phyloP scores from a whole-genome alignment of 75 land plant genomes.

The Pinus taeda region DNA sequence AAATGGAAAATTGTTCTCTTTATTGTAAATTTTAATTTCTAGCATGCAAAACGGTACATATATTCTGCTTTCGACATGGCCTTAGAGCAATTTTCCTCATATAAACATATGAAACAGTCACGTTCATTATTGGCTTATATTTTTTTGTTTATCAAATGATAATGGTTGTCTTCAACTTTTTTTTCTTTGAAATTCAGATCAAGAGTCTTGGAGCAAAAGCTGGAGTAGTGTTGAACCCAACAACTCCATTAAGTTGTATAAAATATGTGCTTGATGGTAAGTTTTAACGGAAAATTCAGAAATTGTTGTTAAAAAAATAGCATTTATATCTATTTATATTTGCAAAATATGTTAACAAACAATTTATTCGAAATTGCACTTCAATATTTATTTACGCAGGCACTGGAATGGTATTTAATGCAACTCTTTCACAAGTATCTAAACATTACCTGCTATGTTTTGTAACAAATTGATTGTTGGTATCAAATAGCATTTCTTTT shows the following conservation, averaged over 20 bases:
- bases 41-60: neutral
- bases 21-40: constrained; percentile 1
- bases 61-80: neutral
- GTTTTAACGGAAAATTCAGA: neutral
- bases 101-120: neutral
- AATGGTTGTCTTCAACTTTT: neutral
- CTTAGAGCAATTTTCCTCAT: neutral
- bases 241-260: constrained; percentile 75
- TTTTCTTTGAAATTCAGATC: constrained; percentile 43
- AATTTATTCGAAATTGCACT: no score
- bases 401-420: no score
- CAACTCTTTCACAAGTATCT: no score
- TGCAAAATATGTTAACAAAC: no score
- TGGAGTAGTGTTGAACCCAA: constrained; percentile 97
- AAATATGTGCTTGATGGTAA: constrained; percentile 97
- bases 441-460: no score
- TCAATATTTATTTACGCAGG: no score
- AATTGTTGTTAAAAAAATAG: no score
- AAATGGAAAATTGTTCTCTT: neutral
- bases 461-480: no score
- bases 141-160: neutral
- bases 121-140: neutral
- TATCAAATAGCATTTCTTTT: neutral
- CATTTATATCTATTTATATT: no score
- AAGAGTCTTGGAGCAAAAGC: constrained; percentile 93